These are phyloP conservation scores for Collybia sordida DNA, from an alignment of 768 basidiomycete species.

Conservation along the genomic window DNA sequence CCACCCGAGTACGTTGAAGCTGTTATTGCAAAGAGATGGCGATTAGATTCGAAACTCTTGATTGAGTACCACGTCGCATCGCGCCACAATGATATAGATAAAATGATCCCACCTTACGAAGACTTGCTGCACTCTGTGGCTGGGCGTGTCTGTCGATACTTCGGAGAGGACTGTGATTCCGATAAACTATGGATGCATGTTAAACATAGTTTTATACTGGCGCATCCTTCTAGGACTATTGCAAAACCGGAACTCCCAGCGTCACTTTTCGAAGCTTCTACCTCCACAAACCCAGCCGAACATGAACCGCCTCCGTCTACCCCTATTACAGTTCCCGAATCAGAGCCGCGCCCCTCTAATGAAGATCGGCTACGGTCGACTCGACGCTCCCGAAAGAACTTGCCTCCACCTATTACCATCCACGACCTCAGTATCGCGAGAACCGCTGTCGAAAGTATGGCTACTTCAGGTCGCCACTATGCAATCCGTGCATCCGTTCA, in stretches of 20 bases:
- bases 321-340: no score
- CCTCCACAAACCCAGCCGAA: no score
- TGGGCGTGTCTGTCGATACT: neutral
- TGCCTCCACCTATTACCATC: no score
- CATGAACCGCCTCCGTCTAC: no score
- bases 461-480: slow-evolving; percentile 14
- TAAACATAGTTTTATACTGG: neutral
- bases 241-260: neutral
- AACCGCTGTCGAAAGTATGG: slow-evolving; percentile 2
- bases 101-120: neutral
- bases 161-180: neutral
- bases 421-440: no score
- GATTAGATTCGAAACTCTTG: neutral
- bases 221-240: neutral
- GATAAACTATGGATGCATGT: neutral
- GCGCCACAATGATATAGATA: neutral
- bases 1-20: neutral
- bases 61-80: neutral
- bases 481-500: slow-evolving; percentile 20
- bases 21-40: slow-evolving; percentile 5
- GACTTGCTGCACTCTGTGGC: neutral
- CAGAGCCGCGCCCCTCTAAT: no score
- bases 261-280: neutral
- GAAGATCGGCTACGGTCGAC: no score
- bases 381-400: no score